Evolutionary conservation across 257 asterid species (phyloP), one percentile per base, ranked within the genome.

Genomic region (Solanum lycopersicoides): DNA sequence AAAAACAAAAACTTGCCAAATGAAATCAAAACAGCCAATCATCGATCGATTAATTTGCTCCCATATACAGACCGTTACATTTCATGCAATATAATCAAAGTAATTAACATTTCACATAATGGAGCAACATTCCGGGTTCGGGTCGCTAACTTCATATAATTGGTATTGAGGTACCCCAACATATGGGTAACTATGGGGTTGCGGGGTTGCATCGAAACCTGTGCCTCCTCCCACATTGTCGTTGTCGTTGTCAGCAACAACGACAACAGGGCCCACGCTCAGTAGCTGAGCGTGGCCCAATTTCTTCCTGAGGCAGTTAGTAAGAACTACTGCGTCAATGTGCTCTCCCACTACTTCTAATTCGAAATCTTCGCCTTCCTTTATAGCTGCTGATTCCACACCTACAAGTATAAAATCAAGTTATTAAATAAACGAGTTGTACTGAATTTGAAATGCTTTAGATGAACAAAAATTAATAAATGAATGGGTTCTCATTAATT

Each of bases 261-360:
- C 25, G 5, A 25, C 66, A 85, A 44, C 83, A 0, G 82, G 32
- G n/a, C 34, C 83, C 18, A 85, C 83, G 14, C 68, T 85, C 0
- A 69, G 3, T 6, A 69, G 14, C 3, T 85, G 18, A 5, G 82
- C 87, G 9, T 85, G 69, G 11, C 87, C 87, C 66, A 85, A 69
- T 16, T 63, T 68, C 16, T 12, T 85, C 47, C 87, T 68, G 6
- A 85, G 82, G 23, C 20, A 9, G 10, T 25, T 85, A 2, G 87
- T 63, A 32, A 85, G 50, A 15, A 11, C 1, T 5, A 69, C 87
- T 73, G 82, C n/a, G 16, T 85, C 87, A 41, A 85, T 21, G 12
- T 80, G 37, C 34, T 84, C 69, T 30, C 87, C 87, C 21, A 69
- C 44, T 5, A 85, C 50, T 53, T 85, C 69, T 45, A 85, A 41